Percentiles rank a stretch among this genome's conserved stretches.
These are phyloP conservation scores for Apophysomyces elegans DNA, from an alignment of 371 early-diverging fungal species.

Conservation along the genomic window DNA sequence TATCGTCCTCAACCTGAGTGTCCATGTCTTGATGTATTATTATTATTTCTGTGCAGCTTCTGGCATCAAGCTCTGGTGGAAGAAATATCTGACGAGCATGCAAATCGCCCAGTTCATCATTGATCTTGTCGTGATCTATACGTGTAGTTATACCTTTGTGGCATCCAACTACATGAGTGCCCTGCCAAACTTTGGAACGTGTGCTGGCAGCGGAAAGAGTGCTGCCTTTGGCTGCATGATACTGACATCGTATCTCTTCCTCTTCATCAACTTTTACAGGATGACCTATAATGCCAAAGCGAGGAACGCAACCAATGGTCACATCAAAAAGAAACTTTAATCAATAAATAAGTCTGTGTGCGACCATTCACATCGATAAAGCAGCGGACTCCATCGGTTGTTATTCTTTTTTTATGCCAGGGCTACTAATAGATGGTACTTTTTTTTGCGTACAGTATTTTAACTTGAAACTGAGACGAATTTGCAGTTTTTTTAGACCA, in stretches of 20 bases:
- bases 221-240: constrained; percentile 80
- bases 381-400: too few species aligned
- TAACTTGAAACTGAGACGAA: too few species aligned
- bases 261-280: constrained; percentile 87
- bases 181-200: constrained; percentile 72
- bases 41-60: constrained; percentile 87
- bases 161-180: constrained; percentile 60
- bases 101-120: constrained; percentile 89
- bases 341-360: constrained; percentile 16
- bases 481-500: too few species aligned
- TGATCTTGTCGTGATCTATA: constrained; percentile 75
- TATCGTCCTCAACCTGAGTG: constrained; percentile 79
- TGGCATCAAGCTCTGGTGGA: constrained; percentile 88
- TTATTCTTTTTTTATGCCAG: too few species aligned
- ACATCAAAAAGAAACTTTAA: constrained; percentile 17
- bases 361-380: too few species aligned
- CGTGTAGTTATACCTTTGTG: constrained; percentile 75
- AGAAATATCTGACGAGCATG: constrained; percentile 83
- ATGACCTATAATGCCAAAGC: constrained; percentile 68
- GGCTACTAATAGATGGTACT: too few species aligned
- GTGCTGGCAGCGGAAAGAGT: constrained; percentile 75
- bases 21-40: constrained; percentile 90
- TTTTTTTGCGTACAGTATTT: too few species aligned
- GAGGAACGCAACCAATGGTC: constrained; percentile 14
- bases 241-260: constrained; percentile 76